Conservation (phyloP, 2,329 filamentous ascomycete genomes). For the Aspergillus luchuensis region DNA sequence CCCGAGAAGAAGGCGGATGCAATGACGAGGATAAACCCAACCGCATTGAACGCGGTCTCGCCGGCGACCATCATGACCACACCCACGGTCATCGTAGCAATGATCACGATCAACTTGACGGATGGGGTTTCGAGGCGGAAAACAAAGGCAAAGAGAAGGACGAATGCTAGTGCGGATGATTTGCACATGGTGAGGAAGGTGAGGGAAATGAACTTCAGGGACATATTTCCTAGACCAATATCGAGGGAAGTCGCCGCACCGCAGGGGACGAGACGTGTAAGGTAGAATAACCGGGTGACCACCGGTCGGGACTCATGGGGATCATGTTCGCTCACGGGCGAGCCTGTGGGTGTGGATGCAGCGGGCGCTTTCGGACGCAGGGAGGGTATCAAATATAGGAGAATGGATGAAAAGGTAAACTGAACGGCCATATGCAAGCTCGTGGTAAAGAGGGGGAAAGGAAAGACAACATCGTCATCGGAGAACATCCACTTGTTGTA, state of each 20-base stretch:
- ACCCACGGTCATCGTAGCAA: conserved; percentile 85
- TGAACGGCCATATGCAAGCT: conserved; percentile 95
- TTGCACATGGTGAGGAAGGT: conserved; percentile 99
- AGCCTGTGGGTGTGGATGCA: conserved; percentile 21
- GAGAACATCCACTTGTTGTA: conserved; percentile 99
- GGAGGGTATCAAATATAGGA: conserved; percentile 80
- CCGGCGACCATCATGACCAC: conserved; percentile 98
- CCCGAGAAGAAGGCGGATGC: conserved; percentile 92
- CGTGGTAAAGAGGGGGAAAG: conserved; percentile 93
- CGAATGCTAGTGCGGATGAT: conserved; percentile 92
- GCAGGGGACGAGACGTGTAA: conserved; percentile 88
- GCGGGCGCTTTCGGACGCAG: conserved; percentile 65
- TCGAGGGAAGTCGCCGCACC: conserved; percentile 91
- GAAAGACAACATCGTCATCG: conserved; percentile 79
- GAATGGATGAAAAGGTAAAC: conserved; percentile 73
- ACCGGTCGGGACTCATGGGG: conserved; percentile 57
- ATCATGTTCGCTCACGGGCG: conserved; percentile 46
- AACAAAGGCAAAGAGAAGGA: conserved; percentile 90
- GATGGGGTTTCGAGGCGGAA: conserved; percentile 90
- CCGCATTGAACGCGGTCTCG: conserved; percentile 82
- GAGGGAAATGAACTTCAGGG: conserved; percentile 90
- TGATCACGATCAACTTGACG: conserved; percentile 81
- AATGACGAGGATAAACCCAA: conserved; percentile 91
- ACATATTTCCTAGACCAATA: conserved; percentile 94
- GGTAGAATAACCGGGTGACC: conserved; percentile 88